Conservation (phyloP, 1,284 basidiomycete genomes). For the Fomitopsis pinicola region DNA sequence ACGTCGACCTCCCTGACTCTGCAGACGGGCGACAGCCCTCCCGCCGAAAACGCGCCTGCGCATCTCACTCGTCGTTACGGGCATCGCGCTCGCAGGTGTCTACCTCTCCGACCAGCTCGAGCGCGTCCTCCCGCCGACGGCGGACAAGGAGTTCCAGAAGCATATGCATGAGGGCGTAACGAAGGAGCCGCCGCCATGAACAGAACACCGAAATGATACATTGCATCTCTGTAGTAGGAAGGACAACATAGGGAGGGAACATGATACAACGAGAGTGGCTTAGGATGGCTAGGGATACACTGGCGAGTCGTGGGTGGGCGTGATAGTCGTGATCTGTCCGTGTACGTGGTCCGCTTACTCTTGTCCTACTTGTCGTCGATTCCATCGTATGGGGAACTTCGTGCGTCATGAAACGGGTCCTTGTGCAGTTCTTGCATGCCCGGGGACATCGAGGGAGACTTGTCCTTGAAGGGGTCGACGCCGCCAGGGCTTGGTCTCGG, state of each 20-base stretch:
- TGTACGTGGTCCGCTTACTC: neutral
- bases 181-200: conserved; percentile 5
- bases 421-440: neutral
- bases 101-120: conserved; percentile 55
- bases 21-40: conserved; percentile 37
- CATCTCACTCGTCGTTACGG: conserved; percentile 52
- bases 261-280: conserved; percentile 1
- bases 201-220: neutral
- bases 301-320: neutral
- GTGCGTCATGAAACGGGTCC: conserved; percentile 2
- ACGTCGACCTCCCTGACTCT: neutral
- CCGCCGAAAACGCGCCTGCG: conserved; percentile 56
- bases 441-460: neutral
- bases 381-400: conserved; percentile 5
- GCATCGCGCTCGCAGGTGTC: conserved; percentile 48
- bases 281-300: conserved; percentile 8
- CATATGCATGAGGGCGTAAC: neutral
- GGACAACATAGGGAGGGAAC: conserved; percentile 2
- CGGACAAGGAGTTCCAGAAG: neutral
- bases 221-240: neutral
- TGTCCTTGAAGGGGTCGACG: neutral
- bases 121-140: conserved; percentile 31
- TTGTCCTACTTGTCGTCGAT: conserved; percentile 3
- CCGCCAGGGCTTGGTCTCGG: conserved; percentile 1
- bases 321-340: neutral